These are phyloP conservation scores for Colletotrichum agaves DNA, from an alignment of 2,329 filamentous ascomycete genomes.

Conservation along the genomic window DNA sequence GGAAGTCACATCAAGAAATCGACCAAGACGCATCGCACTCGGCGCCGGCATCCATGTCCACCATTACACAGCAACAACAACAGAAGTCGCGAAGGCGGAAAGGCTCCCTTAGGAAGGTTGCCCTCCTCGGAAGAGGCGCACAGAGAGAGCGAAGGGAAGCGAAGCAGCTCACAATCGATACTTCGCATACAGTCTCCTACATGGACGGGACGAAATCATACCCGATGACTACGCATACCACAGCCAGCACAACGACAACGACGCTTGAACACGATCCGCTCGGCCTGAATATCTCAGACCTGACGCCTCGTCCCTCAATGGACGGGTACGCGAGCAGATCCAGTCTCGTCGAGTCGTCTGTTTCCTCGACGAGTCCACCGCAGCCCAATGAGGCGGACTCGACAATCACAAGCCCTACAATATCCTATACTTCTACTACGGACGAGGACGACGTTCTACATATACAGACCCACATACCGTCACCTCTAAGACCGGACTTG, in stretches of 20 bases:
- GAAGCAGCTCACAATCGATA: constrained; percentile 57
- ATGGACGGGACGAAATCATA: constrained; percentile 11
- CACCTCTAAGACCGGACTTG: constrained; percentile 53
- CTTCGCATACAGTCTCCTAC: constrained; percentile 44
- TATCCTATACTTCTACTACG: constrained; percentile 75
- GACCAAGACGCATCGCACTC: constrained; percentile 46
- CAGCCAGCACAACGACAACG: background rate
- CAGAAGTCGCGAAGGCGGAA: constrained; percentile 74
- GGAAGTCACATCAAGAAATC: constrained; percentile 42
- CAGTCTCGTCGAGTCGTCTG: constrained; percentile 39
- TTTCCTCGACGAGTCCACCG: constrained; percentile 41
- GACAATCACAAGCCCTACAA: constrained; percentile 61
- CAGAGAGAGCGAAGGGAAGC: constrained; percentile 68
- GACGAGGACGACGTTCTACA: constrained; percentile 84
- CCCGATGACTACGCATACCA: constrained; percentile 11
- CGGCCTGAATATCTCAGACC: constrained; percentile 60
- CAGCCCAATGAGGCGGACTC: constrained; percentile 26
- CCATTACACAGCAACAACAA: constrained; percentile 55
- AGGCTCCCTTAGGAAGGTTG: constrained; percentile 88
- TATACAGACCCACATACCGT: constrained; percentile 62
- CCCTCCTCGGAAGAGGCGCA: constrained; percentile 79
- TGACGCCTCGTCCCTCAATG: constrained; percentile 58
- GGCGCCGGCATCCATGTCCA: constrained; percentile 44
- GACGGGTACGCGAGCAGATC: constrained; percentile 56
- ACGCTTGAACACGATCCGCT: constrained; percentile 47